A percentile compares a stretch with the other conserved stretches of the same genome.
These are phyloP conservation scores for Suhomyces pyralidae DNA, from an alignment of 805 yeast genomes.

Conservation along the genomic window DNA sequence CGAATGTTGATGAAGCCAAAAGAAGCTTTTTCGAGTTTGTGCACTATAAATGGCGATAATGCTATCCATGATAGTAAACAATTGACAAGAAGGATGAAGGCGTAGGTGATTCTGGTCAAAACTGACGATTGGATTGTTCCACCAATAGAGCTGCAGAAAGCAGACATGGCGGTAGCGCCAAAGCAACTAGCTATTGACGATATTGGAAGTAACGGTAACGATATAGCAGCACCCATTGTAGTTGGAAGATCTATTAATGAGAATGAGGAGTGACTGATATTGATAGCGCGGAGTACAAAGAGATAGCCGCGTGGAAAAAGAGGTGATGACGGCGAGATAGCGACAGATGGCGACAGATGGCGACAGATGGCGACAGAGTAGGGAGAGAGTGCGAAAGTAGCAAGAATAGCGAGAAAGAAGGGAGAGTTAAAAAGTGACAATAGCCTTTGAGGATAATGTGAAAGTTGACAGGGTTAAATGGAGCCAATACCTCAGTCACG, in stretches of 20 bases:
- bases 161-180: slow-evolving; percentile 72
- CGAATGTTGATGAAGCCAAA: slow-evolving; percentile 66
- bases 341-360: no score
- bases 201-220: slow-evolving; percentile 65
- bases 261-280: neutral
- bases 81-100: slow-evolving; percentile 70
- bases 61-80: slow-evolving; percentile 90
- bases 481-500: neutral
- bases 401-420: neutral
- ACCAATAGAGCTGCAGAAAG: slow-evolving; percentile 49
- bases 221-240: slow-evolving; percentile 64
- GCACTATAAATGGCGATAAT: slow-evolving; percentile 73
- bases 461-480: neutral
- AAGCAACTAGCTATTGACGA: slow-evolving; percentile 59
- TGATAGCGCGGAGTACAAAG: neutral
- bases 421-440: no score
- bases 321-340: neutral
- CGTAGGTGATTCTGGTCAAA: slow-evolving; percentile 85
- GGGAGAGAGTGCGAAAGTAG: neutral
- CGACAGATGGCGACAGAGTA: no score
- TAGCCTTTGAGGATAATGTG: no score
- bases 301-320: neutral
- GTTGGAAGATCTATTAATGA: neutral
- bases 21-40: slow-evolving; percentile 67
- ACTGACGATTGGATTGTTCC: slow-evolving; percentile 71